These are phyloP conservation scores for Aspergillus thermomutatus DNA, from an alignment of 2,329 filamentous ascomycete species.

Conservation along the genomic window DNA sequence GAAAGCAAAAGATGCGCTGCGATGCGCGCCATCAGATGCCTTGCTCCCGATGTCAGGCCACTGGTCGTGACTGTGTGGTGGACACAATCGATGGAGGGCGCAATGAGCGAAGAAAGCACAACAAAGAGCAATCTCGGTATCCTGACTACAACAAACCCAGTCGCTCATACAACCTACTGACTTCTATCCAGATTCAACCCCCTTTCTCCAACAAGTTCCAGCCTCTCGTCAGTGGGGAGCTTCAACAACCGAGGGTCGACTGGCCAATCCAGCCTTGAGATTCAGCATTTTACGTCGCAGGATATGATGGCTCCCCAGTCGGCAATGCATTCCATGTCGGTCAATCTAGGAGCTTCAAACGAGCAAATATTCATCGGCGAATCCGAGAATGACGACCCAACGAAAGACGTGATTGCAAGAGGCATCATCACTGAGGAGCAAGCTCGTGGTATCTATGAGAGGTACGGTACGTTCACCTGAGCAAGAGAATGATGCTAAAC, in stretches of 20 bases:
- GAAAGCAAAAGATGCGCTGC: constrained; percentile 35
- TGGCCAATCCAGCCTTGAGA: constrained; percentile 26
- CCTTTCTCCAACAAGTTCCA: constrained; percentile 10
- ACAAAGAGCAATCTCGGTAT: constrained; percentile 23
- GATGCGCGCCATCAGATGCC: constrained; percentile 34
- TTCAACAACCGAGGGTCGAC: constrained; percentile 20
- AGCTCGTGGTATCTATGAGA: constrained; percentile 32
- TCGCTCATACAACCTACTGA: constrained; percentile 8
- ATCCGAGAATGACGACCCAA: constrained; percentile 24
- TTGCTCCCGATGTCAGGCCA: constrained; percentile 32
- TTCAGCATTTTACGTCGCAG: constrained; percentile 32
- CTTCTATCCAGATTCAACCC: not conserved
- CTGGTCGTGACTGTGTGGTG: constrained; percentile 32
- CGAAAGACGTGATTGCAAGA: constrained; percentile 29
- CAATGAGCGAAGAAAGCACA: constrained; percentile 20
- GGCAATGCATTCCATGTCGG: constrained; percentile 35
- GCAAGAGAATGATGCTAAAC: not conserved
- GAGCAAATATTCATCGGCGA: constrained; percentile 31
- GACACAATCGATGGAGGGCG: constrained; percentile 30
- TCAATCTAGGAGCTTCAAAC: constrained; percentile 29
- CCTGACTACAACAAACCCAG: constrained; percentile 7
- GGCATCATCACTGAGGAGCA: constrained; percentile 33
- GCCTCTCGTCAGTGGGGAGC: constrained; percentile 13
- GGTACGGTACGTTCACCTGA: constrained; percentile 17
- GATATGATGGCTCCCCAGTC: constrained; percentile 37